Conservation (phyloP, 257 asterid genomes). For the Striga asiatica region DNA sequence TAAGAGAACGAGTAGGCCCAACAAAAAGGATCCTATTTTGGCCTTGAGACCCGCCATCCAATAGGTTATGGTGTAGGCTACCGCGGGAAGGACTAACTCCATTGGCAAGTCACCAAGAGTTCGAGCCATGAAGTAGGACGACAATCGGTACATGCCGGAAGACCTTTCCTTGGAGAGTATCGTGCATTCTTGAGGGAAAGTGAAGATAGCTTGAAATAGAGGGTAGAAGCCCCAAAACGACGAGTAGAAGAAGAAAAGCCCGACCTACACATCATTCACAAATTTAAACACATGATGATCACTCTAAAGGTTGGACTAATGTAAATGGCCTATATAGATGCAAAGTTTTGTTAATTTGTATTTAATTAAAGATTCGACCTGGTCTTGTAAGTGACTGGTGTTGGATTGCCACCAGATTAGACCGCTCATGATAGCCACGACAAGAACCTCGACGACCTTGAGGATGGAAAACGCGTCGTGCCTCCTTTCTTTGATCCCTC, state of each 20-base stretch:
- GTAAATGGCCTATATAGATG: no score
- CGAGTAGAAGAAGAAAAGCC: constrained; percentile 45
- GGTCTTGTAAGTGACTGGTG: constrained; percentile 50
- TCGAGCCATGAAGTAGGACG: constrained; percentile 71
- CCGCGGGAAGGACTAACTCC: constrained; percentile 73
- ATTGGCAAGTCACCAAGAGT: constrained; percentile 66
- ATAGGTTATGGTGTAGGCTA: constrained; percentile 42
- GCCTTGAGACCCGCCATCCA: constrained; percentile 72
- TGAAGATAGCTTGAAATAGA: constrained; percentile 65
- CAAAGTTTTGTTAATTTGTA: no score
- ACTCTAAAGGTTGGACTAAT: no score
- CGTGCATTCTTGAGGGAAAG: constrained; percentile 57
- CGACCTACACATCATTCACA: constrained; percentile 36
- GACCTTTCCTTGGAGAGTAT: constrained; percentile 67
- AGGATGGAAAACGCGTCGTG: constrained; percentile 58
- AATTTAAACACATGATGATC: not conserved
- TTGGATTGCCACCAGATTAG: constrained; percentile 75
- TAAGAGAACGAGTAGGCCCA: constrained; percentile 34
- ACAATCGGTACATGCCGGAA: constrained; percentile 77
- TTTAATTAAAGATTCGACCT: constrained; percentile 24
- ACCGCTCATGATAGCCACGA: constrained; percentile 41
- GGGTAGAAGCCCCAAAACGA: constrained; percentile 84
- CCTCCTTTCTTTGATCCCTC: constrained; percentile 71
- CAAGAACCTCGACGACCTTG: constrained; percentile 41
- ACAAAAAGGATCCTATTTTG: constrained; percentile 28